Conservation (phyloP, 805 yeast genomes). For the Naumovozyma castellii region DNA sequence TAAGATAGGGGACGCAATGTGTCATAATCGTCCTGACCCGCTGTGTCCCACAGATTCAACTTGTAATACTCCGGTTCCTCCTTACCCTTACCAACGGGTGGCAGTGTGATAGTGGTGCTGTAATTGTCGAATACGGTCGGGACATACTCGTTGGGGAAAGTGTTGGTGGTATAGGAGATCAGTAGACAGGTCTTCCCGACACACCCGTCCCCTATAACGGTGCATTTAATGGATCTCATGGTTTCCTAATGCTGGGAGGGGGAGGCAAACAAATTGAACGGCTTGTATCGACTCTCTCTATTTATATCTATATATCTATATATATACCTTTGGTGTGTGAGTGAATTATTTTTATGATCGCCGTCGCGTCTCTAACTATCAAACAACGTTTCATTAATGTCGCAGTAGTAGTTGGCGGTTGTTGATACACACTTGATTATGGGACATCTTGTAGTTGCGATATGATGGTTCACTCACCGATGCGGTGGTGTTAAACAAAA, state of each 20-base stretch:
- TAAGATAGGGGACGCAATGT: conserved; percentile 77
- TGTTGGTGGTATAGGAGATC: conserved; percentile 79
- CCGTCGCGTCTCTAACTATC: too few relatives aligned
- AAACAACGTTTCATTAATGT: too few relatives aligned
- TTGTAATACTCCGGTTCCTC: conserved; percentile 50
- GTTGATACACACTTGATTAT: too few relatives aligned
- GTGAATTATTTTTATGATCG: too few relatives aligned
- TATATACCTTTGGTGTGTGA: not conserved
- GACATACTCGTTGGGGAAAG: conserved; percentile 83
- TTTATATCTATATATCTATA: not conserved
- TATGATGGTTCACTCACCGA: too few relatives aligned
- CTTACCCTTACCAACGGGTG: not conserved
- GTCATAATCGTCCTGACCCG: conserved; percentile 87
- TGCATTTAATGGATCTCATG: conserved; percentile 83
- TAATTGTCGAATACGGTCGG: conserved; percentile 90
- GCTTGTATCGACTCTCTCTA: not conserved
- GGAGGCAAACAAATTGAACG: too few relatives aligned
- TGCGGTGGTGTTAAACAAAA: too few relatives aligned
- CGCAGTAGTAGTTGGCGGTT: too few relatives aligned
- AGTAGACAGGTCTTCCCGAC: conserved; percentile 85
- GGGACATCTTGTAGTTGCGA: too few relatives aligned
- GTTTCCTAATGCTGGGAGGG: not conserved
- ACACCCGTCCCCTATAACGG: conserved; percentile 87
- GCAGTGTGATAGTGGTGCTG: conserved; percentile 61
- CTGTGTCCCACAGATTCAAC: conserved; percentile 87